Evolutionary conservation across 2,329 filamentous ascomycete species (phyloP), one percentile per base, ranked within the genome.

Genomic region (Botryotinia calthae): DNA sequence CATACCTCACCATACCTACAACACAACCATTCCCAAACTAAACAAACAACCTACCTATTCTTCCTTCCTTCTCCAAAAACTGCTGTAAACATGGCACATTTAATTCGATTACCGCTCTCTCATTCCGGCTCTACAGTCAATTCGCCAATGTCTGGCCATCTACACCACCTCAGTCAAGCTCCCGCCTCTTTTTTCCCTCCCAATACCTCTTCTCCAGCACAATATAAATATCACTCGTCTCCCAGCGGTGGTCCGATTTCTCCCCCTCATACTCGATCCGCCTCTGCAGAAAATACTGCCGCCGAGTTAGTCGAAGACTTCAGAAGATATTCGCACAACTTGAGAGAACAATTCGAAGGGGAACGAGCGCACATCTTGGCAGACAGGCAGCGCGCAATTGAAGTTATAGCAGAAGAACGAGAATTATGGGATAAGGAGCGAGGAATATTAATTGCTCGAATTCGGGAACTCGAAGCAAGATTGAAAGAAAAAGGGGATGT

Each of bases 381-480:
- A 10, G 80, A 81, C 62, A 62, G 79, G 70, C 74, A 73, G 20
- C 74, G 79, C 42, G 72, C 74, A 42, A 77, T 80, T 51, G 80
- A 81, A 64, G 75, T 81, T 4, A 79, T 80, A 76, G 78, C 74
- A 2, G 80, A 81, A 70, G 80, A 81, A 76, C 68, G 80, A 67
- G 71, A 73, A 12, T 71, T 81, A n/a, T 81, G 79, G 79, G 80
- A 81, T 37, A 75, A 77, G 64, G 80, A 81, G 58, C 74, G 79
- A 40, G 66, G 73, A 22, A 70, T 75, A 7, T 72, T 80, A 20
- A 75, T 77, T 64, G 73, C 75, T n/a, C 73, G 75, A 56, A 79
- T 81, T 72, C 72, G 71, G 58, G 74, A 80, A 42, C 73, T 81
- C 51, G 79, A 81, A 68, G 72, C 66, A 20, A 71, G 74, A 62